Evolutionary conservation across 805 yeast genomes (phyloP).

Genomic region (Cyberlindnera mycetangii): DNA sequence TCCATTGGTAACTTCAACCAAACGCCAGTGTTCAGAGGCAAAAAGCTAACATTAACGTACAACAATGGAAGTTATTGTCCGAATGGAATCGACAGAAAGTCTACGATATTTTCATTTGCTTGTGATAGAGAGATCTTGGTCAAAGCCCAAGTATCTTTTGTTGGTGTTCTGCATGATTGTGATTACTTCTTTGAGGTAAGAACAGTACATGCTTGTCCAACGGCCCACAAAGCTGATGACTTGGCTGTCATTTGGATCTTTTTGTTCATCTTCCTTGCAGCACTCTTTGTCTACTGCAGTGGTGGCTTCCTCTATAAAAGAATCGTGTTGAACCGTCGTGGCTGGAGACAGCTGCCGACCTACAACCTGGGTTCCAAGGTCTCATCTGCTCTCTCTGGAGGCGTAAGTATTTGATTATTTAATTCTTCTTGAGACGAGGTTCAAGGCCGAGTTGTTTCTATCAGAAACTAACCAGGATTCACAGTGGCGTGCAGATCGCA

Average conservation of each 20-base stretch:
- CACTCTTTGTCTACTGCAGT: slow-evolving; percentile 40
- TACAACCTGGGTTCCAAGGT: slow-evolving; percentile 26
- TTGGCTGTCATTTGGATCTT: slow-evolving; percentile 66
- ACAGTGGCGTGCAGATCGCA: slow-evolving; percentile 17
- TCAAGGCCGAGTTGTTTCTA: slow-evolving; percentile 6
- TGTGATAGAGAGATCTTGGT: slow-evolving; percentile 75
- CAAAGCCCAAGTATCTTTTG: slow-evolving; percentile 62
- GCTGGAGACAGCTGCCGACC: slow-evolving; percentile 35
- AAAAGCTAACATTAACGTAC: slow-evolving; percentile 67
- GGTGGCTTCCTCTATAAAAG: slow-evolving; percentile 38
- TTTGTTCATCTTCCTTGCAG: slow-evolving; percentile 44
- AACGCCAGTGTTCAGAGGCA: slow-evolving; percentile 66
- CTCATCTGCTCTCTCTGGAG: slow-evolving; percentile 26
- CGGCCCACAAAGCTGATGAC: slow-evolving; percentile 64
- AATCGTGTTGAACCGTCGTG: slow-evolving; percentile 35
- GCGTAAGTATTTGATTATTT: slow-evolving; percentile 23
- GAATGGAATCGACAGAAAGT: slow-evolving; percentile 52
- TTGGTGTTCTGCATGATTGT: slow-evolving; percentile 75
- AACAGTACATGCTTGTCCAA: slow-evolving; percentile 84
- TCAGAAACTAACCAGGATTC: slow-evolving; percentile 2
- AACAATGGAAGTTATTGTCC: slow-evolving; percentile 64
- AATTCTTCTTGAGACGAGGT: slow-evolving; percentile 12
- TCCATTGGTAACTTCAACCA: slow-evolving; percentile 64
- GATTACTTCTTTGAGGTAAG: slow-evolving; percentile 80
- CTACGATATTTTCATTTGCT: slow-evolving; percentile 66